These are phyloP conservation scores for Somion occarium DNA, from an alignment of 1,284 basidiomycete genomes.

Conservation along the genomic window DNA sequence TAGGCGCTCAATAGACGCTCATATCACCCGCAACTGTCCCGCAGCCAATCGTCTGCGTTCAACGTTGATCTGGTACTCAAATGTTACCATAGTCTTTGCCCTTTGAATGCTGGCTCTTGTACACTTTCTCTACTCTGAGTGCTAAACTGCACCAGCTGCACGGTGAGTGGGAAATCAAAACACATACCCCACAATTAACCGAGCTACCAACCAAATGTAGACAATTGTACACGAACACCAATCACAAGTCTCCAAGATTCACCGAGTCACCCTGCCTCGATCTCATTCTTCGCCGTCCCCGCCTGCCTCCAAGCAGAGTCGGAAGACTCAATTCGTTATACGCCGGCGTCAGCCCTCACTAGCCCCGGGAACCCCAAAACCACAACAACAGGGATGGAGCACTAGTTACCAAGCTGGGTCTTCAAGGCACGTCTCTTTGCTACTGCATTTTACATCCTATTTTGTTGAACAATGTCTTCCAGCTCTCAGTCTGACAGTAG, in stretches of 20 bases:
- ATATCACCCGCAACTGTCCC: too few relatives aligned
- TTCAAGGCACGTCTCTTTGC: conserved; percentile 48
- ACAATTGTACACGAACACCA: not conserved
- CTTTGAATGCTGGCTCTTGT: too few relatives aligned
- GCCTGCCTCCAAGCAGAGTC: conserved; percentile 31
- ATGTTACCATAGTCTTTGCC: too few relatives aligned
- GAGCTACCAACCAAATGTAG: not conserved
- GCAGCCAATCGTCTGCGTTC: too few relatives aligned
- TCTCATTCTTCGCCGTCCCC: conserved; percentile 75
- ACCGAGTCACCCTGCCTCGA: conserved; percentile 58
- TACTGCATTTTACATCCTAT: not conserved
- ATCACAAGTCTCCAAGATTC: not conserved
- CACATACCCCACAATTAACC: not conserved
- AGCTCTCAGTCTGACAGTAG: conserved; percentile 46
- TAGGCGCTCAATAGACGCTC: too few relatives aligned
- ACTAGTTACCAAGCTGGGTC: conserved; percentile 83
- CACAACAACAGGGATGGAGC: conserved; percentile 56
- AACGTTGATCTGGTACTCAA: too few relatives aligned
- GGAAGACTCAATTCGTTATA: conserved; percentile 11
- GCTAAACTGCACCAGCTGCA: too few relatives aligned
- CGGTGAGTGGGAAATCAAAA: too few relatives aligned
- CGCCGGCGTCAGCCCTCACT: conserved; percentile 20
- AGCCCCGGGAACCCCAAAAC: conserved; percentile 20
- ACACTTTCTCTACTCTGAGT: too few relatives aligned
- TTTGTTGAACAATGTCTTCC: not conserved